Conservation (phyloP, 2,329 filamentous ascomycete genomes). For the Apiospora hydei region DNA sequence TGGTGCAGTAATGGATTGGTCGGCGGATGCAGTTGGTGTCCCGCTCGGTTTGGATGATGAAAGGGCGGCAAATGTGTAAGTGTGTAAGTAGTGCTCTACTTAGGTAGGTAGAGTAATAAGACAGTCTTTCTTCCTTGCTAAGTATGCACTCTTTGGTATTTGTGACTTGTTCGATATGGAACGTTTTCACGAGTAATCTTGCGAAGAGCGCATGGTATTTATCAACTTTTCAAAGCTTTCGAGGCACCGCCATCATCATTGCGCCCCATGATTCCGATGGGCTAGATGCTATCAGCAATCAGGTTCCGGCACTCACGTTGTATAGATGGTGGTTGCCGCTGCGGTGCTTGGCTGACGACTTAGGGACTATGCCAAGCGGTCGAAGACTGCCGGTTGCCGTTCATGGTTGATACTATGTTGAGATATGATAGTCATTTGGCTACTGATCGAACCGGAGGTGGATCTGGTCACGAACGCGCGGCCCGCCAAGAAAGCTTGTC, state of each 20-base stretch:
- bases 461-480: neutral
- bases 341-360: neutral
- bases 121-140: neutral
- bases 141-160: neutral
- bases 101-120: neutral
- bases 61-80: neutral
- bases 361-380: neutral
- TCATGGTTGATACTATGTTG: neutral
- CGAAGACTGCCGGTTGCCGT: neutral
- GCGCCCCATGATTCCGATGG: neutral
- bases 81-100: neutral
- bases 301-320: neutral
- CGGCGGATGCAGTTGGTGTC: neutral
- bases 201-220: neutral
- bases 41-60: no score
- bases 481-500: conserved; percentile 13
- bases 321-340: neutral
- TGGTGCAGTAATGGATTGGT: neutral
- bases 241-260: neutral
- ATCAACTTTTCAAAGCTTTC: neutral
- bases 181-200: neutral
- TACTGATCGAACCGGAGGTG: neutral
- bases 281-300: neutral
- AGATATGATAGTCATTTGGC: neutral
- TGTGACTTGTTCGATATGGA: neutral